Base-by-base conservation (phyloP, 495 filamentous ascomycete genomes). In the Oleoguttula mirabilis region DNA sequence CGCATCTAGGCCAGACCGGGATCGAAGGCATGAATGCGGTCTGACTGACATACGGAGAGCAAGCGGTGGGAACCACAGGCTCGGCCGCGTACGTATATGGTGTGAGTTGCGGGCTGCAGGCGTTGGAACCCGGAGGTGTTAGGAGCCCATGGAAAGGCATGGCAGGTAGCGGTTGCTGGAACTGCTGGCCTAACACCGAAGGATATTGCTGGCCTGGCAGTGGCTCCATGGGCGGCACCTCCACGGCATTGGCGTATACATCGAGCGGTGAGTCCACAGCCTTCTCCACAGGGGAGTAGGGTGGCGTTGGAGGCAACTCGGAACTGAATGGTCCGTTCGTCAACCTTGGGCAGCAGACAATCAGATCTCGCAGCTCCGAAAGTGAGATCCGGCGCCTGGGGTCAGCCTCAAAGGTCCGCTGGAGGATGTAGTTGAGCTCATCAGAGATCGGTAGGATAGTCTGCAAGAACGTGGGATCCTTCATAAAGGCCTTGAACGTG, bases 361-460 rank as follows among this genome's bases (percentile, higher is more conserved):
- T 92, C 54, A 82, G 63, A 40, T 70, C 67, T 57, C 82, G 73
- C 23, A 96, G 71, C 63, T 95, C 84, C 47, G 75, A 67, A 51
- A 99, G 77, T 56, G 77, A 77, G 52, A 94, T 90, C 61, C 90
- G 70, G 60, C 85, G 80, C 51, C 74, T 69, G 38, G 90, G 92
- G 64, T 94, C 77, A 60, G 72, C 73, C 50, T 93, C 86, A 61
- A 99, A 99, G 47, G 96, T 81, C 50, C 81, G 77, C 36, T 78
- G 79, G 49, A 99, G 65, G 48, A 96, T 94, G 56, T 71, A 65
- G 64, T 96, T 83, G 64, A 96, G 74, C 55, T 94, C 88, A 56
- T 79, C 70, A 47, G 90, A 92, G 55, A 99, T 61, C 15, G 90
- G 92, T 30, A 99, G 69, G 51, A 99, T 99, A 45, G 87, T 80